Percentiles rank a stretch among this genome's conserved stretches.
These are phyloP conservation scores for Elongisporangium senticosum DNA, from an alignment of 352 stramenopile genomes.

Conservation along the genomic window DNA sequence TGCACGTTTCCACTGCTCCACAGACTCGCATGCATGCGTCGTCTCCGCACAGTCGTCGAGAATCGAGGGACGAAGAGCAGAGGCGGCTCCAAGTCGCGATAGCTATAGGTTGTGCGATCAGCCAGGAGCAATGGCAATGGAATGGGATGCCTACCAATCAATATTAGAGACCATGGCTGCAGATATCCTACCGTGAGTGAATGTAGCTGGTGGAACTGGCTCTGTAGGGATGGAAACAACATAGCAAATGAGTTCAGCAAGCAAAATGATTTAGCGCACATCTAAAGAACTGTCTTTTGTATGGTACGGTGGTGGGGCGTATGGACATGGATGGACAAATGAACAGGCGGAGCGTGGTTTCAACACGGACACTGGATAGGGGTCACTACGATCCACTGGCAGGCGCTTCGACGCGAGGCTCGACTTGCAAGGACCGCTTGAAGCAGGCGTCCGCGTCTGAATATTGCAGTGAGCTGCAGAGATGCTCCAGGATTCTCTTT, in stretches of 20 bases:
- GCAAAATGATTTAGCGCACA: background rate
- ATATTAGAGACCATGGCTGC: background rate
- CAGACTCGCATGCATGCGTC: background rate
- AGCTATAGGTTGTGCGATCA: too few relatives aligned
- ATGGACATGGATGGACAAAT: background rate
- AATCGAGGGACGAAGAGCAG: background rate
- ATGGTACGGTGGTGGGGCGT: background rate
- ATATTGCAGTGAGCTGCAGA: slow-evolving; percentile 65
- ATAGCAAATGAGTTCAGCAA: too few relatives aligned
- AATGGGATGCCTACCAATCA: background rate
- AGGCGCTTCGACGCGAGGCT: slow-evolving; percentile 63
- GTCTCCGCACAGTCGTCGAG: background rate
- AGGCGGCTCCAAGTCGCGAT: background rate
- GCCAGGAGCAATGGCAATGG: background rate
- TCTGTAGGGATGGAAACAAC: too few relatives aligned
- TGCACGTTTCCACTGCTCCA: background rate
- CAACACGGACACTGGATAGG: slow-evolving; percentile 1
- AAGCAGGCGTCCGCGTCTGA: slow-evolving; percentile 72
- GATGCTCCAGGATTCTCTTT: slow-evolving; percentile 77
- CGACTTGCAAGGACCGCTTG: slow-evolving; percentile 70
- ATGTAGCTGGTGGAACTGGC: too few relatives aligned
- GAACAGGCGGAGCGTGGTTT: background rate
- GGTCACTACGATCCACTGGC: slow-evolving; percentile 7
- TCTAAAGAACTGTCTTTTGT: background rate
- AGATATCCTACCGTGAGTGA: too few relatives aligned